Conservation (phyloP, 2,329 filamentous ascomycete species). For the Fonsecaea nubica region DNA sequence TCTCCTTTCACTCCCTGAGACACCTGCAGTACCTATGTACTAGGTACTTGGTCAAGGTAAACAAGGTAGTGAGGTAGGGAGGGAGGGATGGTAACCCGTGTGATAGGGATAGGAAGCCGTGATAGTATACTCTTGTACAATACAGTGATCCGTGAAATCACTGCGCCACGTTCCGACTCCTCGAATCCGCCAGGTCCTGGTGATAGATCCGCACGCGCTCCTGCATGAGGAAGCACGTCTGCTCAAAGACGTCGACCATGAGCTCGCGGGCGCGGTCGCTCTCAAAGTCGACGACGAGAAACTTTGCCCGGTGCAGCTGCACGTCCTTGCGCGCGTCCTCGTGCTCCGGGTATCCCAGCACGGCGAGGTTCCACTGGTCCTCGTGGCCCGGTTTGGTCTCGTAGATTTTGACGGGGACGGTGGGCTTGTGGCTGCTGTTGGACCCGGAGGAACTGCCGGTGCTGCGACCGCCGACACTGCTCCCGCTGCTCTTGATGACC, state of each 20-base stretch:
- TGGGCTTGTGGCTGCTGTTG: neutral
- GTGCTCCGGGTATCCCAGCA: neutral
- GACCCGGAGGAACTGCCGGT: no score
- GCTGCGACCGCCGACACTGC: no score
- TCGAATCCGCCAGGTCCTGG: neutral
- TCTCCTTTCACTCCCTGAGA: no score
- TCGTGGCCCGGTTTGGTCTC: neutral
- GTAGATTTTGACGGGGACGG: neutral
- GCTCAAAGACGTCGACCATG: neutral
- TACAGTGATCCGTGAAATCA: neutral
- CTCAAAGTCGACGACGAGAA: neutral
- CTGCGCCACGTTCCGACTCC: neutral
- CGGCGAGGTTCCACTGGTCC: constrained; percentile 2
- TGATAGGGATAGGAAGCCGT: no score
- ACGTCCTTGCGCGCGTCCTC: neutral
- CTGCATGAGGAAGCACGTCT: neutral
- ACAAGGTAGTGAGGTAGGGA: no score
- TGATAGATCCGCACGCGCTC: neutral
- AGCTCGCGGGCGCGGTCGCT: neutral
- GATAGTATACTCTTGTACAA: no score
- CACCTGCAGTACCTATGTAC: no score
- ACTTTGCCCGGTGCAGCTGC: neutral
- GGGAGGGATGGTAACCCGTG: no score
- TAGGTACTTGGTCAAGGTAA: no score
- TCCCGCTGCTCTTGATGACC: neutral